Percentiles rank a stretch among this genome's conserved stretches.
These are phyloP conservation scores for Hypoxylon rickii DNA, from an alignment of 495 filamentous ascomycete species.

Conservation along the genomic window DNA sequence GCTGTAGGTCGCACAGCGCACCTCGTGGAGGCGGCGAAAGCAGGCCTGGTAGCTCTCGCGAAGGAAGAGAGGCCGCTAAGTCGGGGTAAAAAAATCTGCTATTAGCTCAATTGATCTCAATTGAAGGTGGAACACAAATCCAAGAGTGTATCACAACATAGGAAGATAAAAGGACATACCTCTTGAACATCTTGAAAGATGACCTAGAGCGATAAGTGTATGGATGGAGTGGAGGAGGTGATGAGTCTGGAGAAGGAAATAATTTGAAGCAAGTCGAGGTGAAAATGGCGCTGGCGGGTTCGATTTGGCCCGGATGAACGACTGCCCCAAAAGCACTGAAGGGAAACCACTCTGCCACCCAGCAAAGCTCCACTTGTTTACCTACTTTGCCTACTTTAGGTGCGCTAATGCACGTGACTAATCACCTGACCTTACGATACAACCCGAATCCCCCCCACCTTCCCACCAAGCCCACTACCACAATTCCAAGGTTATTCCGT, in stretches of 20 bases:
- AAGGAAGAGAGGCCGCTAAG: constrained; percentile 79
- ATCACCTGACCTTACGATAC: constrained; percentile 32
- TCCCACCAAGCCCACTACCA: neutral
- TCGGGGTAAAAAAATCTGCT: constrained; percentile 39
- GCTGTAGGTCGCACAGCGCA: constrained; percentile 71
- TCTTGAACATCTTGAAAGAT: constrained; percentile 85
- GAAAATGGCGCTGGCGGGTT: constrained; percentile 37
- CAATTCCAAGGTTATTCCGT: neutral
- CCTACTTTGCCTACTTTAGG: too few species aligned
- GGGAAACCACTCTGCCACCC: too few species aligned
- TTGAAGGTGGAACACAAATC: constrained; percentile 33
- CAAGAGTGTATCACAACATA: constrained; percentile 19
- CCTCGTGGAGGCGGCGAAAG: constrained; percentile 68
- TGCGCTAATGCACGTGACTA: constrained; percentile 19
- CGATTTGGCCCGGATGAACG: constrained; percentile 26
- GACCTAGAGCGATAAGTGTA: constrained; percentile 53
- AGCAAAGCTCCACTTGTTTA: constrained; percentile 17
- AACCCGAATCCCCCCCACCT: constrained; percentile 20
- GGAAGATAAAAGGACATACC: constrained; percentile 59
- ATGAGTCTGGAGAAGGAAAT: constrained; percentile 40
- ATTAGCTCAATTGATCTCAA: constrained; percentile 54
- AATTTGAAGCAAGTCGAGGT: constrained; percentile 41
- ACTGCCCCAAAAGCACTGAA: neutral
- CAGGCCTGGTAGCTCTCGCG: constrained; percentile 75
- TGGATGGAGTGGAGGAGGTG: constrained; percentile 49